A percentile compares a stretch with the other conserved stretches of the same genome.
phyloP scores from a whole-genome alignment of 352 stramenopile genomes.

The Phytophthora sp. region DNA sequence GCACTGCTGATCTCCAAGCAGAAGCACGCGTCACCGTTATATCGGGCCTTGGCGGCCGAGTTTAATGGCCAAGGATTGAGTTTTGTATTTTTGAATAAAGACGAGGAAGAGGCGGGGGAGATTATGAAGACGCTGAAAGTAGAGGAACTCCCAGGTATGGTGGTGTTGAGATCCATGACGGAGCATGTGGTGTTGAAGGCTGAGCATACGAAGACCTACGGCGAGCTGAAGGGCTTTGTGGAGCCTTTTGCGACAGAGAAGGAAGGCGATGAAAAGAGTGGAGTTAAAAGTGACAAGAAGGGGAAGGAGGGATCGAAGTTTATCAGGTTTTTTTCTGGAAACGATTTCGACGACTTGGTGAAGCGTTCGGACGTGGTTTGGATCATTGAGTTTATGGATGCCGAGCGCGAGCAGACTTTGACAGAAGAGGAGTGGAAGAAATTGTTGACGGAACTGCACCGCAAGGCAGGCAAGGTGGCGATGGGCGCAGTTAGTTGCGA shows the following conservation, averaged over 20 bases:
- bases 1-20: conserved; percentile 74
- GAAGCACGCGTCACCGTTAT: conserved; percentile 61
- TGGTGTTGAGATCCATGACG: conserved; percentile 51
- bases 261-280: conserved; percentile 10
- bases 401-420: conserved; percentile 37
- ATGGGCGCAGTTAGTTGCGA: conserved; percentile 61
- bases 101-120: conserved; percentile 39
- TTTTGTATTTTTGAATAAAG: conserved; percentile 62
- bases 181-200: conserved; percentile 38
- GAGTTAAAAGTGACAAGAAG: conserved; percentile 15
- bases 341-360: conserved; percentile 62
- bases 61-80: conserved; percentile 50
- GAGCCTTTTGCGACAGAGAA: conserved; percentile 46
- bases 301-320: conserved; percentile 24
- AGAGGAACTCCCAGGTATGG: conserved; percentile 49
- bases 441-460: conserved; percentile 52
- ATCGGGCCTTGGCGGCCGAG: conserved; percentile 63
- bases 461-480: conserved; percentile 65
- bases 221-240: conserved; percentile 61
- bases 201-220: conserved; percentile 61
- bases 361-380: conserved; percentile 59
- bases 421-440: conserved; percentile 56
- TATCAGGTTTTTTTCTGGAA: conserved; percentile 48
- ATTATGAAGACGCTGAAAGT: conserved; percentile 43
- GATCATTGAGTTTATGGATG: conserved; percentile 69